Conservation (phyloP, 2,329 filamentous ascomycete genomes). For the Thermomyces lanuginosus region DNA sequence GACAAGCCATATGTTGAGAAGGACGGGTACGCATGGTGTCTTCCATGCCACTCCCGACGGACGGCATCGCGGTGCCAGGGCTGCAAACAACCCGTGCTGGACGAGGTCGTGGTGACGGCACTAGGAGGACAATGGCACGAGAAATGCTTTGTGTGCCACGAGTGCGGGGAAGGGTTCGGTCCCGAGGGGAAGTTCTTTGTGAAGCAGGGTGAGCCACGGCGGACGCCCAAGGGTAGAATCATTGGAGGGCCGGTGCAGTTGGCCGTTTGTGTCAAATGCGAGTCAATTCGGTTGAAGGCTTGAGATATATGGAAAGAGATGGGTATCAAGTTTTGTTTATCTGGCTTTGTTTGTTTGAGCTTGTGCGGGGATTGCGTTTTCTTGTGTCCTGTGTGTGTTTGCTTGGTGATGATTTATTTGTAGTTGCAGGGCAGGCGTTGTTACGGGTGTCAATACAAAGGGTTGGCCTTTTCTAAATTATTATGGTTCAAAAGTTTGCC, state of each 20-base stretch:
- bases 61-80: constrained; percentile 79
- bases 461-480: too few relatives aligned
- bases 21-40: constrained; percentile 94
- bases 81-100: constrained; percentile 70
- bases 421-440: not conserved
- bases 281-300: constrained; percentile 46
- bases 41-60: constrained; percentile 78
- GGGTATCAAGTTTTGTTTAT: not conserved
- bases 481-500: too few relatives aligned
- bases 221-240: constrained; percentile 30
- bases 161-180: constrained; percentile 43
- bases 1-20: constrained; percentile 81
- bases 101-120: constrained; percentile 77
- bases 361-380: not conserved
- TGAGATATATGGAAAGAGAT: constrained; percentile 22
- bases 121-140: constrained; percentile 89
- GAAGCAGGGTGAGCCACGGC: constrained; percentile 34
- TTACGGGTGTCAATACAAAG: constrained; percentile 1
- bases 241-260: constrained; percentile 36
- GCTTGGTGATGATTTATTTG: not conserved
- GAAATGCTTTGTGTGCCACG: constrained; percentile 70
- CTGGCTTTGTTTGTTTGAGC: not conserved
- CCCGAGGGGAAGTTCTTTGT: constrained; percentile 48
- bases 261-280: constrained; percentile 46
- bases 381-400: not conserved